Evolutionary conservation across 306 rosid genomes (phyloP), one percentile per base, ranked within the genome.

Genomic region (Glycyrrhiza uralensis): DNA sequence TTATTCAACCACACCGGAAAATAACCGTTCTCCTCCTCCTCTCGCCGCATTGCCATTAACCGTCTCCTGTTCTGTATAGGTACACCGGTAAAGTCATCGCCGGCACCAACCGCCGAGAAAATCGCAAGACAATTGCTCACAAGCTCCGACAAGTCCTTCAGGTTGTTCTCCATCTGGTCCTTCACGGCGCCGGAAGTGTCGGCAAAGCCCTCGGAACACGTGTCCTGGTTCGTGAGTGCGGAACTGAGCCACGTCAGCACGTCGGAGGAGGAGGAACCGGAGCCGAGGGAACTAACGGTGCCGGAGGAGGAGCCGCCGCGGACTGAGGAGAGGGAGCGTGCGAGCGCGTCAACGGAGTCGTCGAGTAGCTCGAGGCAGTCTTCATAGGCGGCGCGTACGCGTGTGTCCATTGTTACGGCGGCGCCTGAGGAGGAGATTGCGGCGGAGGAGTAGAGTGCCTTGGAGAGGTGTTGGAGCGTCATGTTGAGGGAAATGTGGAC

Each of bases 191-290:
- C 92, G 46, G 69, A 33, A 1, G 81, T 23, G 47, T 82, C 91
- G 0, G 47, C 51, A 19, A 93, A 79, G 0, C 98, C 97, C 47
- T 86, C 97, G 2, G 75, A 14, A 28, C 98, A 93, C 17, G 98
- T 93, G 87, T 93, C 98, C 32, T 91, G 96, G 61, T 89, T 90
- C 0, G 98, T 93, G 17, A 93, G 84, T 0, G 98, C 91, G 0
- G 96, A 86, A 62, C 97, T 90, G 7, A 93, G 91, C 98, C 98
- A 93, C 30, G 98, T 93, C 66, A 87, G 17, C 35, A 93, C 88
- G 75, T 93, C 92, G 3, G 71, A 81, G 0, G 63, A 66, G 7
- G 72, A 56, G 20, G 89, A 61, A n/a, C n/a, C n/a, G 17, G 90
- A 44, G 0, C 50, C 84, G 0, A 24, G 66, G 0, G 39, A 30